Evolutionary conservation across 2,329 filamentous ascomycete species (phyloP), one percentile per base, ranked within the genome.

Genomic region (Penicillium corylophilum): DNA sequence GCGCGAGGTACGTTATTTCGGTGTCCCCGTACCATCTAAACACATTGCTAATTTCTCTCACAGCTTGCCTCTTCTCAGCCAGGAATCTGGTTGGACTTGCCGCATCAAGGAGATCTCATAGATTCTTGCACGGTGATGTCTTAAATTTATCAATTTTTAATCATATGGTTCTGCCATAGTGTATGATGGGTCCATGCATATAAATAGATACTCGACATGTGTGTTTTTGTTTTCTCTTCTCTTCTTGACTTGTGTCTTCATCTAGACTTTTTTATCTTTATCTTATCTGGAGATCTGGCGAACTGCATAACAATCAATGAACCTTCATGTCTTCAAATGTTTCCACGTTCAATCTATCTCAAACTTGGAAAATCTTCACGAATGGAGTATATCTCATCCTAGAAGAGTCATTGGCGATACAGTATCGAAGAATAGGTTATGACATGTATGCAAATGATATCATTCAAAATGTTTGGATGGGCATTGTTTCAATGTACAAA

Each of bases 61-160:
- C 50, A 95, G 91, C 81, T 79, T 96, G 64, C 93, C 92, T 31
- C 80, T 96, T 39, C 79, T 96, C 53, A 86, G 84, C 60, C 82
- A 90, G 69, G 84, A 84, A 53, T 95, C 90, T 22, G 92, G 92
- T 58, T 96, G 93, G 93, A 79, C 89, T 64, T 96, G 92, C 79
- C 91, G 87, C 76, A 79, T 96, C 63, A 88, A 83, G 63, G 81
- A 95, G 76, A 76, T 94, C 55, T 80, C 82, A 65, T 87, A 82
- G 71, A 48, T 46, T 50, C 53, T 16, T 46, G 43, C 18, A 29
- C 48, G 46, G 52, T 52, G 53, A 26, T 16, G 39, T 26, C 35
- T 48, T 36, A 51, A 54, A 50, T 48, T 52, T 55, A 54, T 47
- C 50, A 48, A 28, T 50, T 57, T 58, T 61, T 60, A 61, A 62